Base-by-base conservation (phyloP, 1,284 basidiomycete genomes). In the Heliocybe sulcata region DNA sequence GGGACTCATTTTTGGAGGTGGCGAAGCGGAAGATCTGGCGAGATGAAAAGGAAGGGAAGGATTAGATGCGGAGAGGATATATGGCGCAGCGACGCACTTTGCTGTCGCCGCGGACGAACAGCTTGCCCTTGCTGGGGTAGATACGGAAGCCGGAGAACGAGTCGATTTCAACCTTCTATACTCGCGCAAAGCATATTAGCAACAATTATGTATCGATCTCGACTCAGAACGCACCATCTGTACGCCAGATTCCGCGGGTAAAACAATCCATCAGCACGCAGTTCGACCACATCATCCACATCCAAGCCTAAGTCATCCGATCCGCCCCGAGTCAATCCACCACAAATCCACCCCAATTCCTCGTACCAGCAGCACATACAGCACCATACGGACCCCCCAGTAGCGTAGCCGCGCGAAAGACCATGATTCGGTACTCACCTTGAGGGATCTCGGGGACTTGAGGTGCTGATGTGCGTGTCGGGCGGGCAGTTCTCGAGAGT, bases 141-240 rank as follows among this genome's bases (percentile, higher is more conserved):
- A 98, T 94, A 73, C 90, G 90, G 83, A 81, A 93, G 67, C 92
- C 92, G 67, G 92, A 94, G 82, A 97, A 97, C 61, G 88, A 88
- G 81, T 96, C 95, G 77, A 92, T 90, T 78, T 98, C 94, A 79
- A 95, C 85, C 85, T 96, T 96, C 94, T 95, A 76, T 65, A 73
- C 75, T 78, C 77, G 58, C 54, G 42, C 54, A 59, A 56, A 58
- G 56, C 29, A 4, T 1, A 45, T 71, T 42, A 69, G 53, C 22
- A 35, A 42, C n/a, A 10, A 31, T 6, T 3, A 31, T 3, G 35
- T 2, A 22, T 10, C 11, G 19, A 31, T 45, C n/a, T 56, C 27
- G 14, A 26, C 48, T 12, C 16, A 26, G 16, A 1, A 74, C 80
- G 69, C 61, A 81, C 79, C 79, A 81, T 81, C 79, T 81, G 58